phyloP scores from a whole-genome alignment of 2,329 filamentous ascomycete genomes.

The Dryadomyces quercus-mongolicae region DNA sequence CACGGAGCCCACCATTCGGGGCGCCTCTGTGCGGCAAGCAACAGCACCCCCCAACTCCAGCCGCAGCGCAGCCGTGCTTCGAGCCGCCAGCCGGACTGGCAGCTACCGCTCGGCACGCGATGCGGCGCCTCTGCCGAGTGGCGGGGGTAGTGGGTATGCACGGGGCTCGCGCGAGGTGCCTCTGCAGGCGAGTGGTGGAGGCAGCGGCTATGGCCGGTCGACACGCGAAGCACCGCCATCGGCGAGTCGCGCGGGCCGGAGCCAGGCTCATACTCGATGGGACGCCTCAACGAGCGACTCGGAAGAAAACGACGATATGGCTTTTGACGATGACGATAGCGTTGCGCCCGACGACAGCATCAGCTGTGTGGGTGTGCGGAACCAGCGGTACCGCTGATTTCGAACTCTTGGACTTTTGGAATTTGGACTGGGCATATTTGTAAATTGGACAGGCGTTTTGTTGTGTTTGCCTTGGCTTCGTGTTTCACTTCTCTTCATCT shows the following conservation, averaged over 20 bases:
- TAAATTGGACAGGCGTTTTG: neutral
- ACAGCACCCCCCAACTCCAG: conserved; percentile 6
- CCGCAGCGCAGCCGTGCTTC: conserved; percentile 5
- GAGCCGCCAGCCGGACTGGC: conserved; percentile 10
- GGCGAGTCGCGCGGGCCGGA: conserved; percentile 19
- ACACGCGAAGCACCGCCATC: conserved; percentile 25
- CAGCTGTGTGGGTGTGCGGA: conserved; percentile 41
- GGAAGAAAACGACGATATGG: conserved; percentile 1
- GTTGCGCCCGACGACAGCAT: conserved; percentile 51
- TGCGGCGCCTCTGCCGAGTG: conserved; percentile 29
- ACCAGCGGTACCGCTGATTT: conserved; percentile 16
- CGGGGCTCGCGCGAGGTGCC: neutral
- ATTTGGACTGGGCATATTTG: neutral
- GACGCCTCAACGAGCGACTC: conserved; percentile 3
- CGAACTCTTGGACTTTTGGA: neutral
- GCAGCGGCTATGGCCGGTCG: conserved; percentile 23
- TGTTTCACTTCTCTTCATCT: neutral
- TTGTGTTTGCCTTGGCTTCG: neutral
- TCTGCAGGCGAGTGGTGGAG: conserved; percentile 7
- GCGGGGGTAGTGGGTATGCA: conserved; percentile 9
- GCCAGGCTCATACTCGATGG: neutral
- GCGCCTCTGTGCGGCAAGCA: conserved; percentile 8
- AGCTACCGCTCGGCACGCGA: conserved; percentile 16
- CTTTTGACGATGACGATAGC: conserved; percentile 35
- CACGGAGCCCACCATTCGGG: conserved; percentile 20